These are phyloP conservation scores for Chaetothyriales sp. DNA, from an alignment of 2,329 filamentous ascomycete species.

Conservation along the genomic window DNA sequence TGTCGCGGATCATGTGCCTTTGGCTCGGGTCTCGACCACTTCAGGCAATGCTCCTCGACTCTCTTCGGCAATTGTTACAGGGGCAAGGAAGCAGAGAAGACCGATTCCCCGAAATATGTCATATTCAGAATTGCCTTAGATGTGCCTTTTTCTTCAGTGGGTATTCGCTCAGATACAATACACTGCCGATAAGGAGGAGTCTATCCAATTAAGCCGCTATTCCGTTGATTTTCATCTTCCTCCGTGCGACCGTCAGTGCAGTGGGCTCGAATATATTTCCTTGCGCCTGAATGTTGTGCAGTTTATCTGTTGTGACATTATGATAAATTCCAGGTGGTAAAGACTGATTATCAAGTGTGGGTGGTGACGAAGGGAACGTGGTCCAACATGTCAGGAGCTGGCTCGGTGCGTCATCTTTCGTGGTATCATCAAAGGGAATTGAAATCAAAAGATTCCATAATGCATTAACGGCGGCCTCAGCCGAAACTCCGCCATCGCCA, in stretches of 20 bases:
- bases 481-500: neutral
- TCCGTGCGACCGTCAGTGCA: neutral
- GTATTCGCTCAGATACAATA: neutral
- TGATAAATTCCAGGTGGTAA: neutral
- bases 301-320: neutral
- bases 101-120: neutral
- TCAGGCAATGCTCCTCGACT: too few relatives aligned
- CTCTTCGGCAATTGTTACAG: neutral
- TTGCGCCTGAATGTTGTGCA: neutral
- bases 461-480: neutral
- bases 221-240: neutral
- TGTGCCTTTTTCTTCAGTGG: neutral
- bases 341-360: neutral
- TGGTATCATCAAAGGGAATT: slow-evolving; percentile 1
- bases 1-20: too few relatives aligned
- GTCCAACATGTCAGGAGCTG: neutral
- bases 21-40: too few relatives aligned
- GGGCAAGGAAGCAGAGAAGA: neutral
- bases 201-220: neutral
- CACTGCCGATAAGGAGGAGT: neutral
- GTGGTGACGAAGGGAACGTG: neutral
- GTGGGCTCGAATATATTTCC: neutral
- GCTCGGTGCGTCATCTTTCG: neutral
- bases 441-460: neutral
- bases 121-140: neutral